phyloP scores from a whole-genome alignment of 345 rosid genomes.

The Salix suchowensis region DNA sequence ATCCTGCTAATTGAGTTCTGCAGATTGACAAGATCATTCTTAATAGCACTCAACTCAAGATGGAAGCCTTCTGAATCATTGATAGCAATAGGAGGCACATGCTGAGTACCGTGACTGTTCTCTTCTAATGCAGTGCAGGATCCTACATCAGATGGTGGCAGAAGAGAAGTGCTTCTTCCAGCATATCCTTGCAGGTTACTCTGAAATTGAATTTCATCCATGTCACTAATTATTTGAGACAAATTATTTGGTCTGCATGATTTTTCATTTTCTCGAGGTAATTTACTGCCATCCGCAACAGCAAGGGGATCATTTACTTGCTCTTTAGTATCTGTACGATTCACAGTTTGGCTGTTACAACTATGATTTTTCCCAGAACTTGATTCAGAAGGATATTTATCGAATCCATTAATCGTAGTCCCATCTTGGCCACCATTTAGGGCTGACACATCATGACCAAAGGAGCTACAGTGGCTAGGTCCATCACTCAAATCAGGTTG shows the following conservation, averaged over 20 bases:
- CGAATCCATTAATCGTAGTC: constrained; percentile 24
- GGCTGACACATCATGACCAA: constrained; percentile 31
- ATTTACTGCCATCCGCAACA: constrained; percentile 25
- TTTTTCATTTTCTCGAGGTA: constrained; percentile 28
- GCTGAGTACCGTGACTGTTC: constrained; percentile 23
- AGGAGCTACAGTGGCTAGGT: constrained; percentile 13
- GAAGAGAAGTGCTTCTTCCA: constrained; percentile 17
- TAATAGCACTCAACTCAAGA: constrained; percentile 53
- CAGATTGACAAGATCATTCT: constrained; percentile 45
- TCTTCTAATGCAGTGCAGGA: constrained; percentile 23
- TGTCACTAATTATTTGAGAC: constrained; percentile 28
- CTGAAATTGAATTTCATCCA: constrained; percentile 28
- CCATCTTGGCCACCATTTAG: constrained; percentile 26
- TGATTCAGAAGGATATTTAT: constrained; percentile 23
- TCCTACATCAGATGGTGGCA: constrained; percentile 26
- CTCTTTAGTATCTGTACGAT: constrained; percentile 20
- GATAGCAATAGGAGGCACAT: constrained; percentile 36
- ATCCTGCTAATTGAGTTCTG: constrained; percentile 54
- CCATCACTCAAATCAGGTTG: constrained; percentile 20
- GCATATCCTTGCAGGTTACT: constrained; percentile 34
- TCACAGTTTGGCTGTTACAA: constrained; percentile 17
- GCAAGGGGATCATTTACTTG: constrained; percentile 27
- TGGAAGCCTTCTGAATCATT: constrained; percentile 50
- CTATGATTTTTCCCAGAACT: constrained; percentile 21
- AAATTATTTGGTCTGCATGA: constrained; percentile 33